Percentiles rank a stretch among this genome's conserved stretches.
These are phyloP conservation scores for Argentina anserina DNA, from an alignment of 306 rosid species.

Conservation along the genomic window DNA sequence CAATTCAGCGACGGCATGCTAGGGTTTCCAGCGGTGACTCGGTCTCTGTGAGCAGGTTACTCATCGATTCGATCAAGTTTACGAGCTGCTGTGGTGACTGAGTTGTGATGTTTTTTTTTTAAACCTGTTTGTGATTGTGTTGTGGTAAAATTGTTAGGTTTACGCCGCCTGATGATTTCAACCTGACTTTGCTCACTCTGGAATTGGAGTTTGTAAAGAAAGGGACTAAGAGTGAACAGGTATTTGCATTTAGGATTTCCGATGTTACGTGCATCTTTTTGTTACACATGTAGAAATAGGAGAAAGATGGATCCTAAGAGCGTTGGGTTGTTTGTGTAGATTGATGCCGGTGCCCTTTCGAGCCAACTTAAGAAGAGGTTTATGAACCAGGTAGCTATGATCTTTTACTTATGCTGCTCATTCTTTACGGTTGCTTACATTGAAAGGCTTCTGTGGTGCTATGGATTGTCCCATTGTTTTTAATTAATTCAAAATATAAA, in stretches of 20 bases:
- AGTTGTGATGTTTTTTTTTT: conserved; percentile 3
- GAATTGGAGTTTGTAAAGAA: conserved; percentile 85
- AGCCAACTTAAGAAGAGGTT: conserved; percentile 67
- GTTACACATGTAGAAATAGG: background rate
- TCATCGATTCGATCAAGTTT: background rate
- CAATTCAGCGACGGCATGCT: conserved; percentile 79
- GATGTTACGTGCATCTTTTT: background rate
- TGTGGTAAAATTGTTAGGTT: conserved; percentile 45
- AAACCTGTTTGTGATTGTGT: background rate
- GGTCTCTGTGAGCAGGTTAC: conserved; percentile 53
- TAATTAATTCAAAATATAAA: background rate
- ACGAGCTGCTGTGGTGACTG: background rate
- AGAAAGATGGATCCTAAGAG: background rate
- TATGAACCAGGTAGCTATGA: conserved; percentile 54
- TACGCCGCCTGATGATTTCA: conserved; percentile 69
- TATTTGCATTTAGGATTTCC: conserved; percentile 18
- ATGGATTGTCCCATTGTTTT: background rate
- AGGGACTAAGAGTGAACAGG: conserved; percentile 82
- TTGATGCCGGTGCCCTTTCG: conserved; percentile 77
- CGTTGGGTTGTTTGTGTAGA: conserved; percentile 38
- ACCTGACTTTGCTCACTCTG: conserved; percentile 67
- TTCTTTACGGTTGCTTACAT: background rate
- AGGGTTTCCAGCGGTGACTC: conserved; percentile 70
- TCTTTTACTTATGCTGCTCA: background rate
- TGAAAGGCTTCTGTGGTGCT: background rate